phyloP scores from a whole-genome alignment of 2,329 filamentous ascomycete species.

The Sporothrix luriei region DNA sequence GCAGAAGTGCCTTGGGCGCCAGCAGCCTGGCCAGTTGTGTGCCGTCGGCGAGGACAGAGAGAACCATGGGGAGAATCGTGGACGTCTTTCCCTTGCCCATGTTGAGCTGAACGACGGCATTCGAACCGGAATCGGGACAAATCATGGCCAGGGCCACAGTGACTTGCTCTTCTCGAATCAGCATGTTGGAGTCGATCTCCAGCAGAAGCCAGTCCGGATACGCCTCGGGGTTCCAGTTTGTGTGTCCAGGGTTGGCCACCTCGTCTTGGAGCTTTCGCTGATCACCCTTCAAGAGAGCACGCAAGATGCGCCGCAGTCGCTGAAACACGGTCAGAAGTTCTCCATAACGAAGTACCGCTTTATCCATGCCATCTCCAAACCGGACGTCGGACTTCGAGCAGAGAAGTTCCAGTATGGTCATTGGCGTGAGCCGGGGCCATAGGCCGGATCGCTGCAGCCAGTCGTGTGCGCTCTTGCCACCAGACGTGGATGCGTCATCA shows the following conservation, averaged over 20 bases:
- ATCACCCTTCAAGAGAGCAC: constrained; percentile 39
- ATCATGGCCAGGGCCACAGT: constrained; percentile 65
- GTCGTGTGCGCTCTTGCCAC: not conserved
- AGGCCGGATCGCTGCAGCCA: constrained; percentile 51
- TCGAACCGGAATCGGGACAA: constrained; percentile 52
- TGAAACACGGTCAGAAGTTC: constrained; percentile 51
- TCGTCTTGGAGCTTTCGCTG: constrained; percentile 48
- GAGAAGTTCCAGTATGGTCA: constrained; percentile 53
- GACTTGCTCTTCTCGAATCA: constrained; percentile 64
- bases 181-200: constrained; percentile 65
- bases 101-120: constrained; percentile 66
- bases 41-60: constrained; percentile 50
- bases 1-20: constrained; percentile 58
- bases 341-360: constrained; percentile 49
- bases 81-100: constrained; percentile 68
- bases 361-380: constrained; percentile 46
- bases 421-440: constrained; percentile 51
- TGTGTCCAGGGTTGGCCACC: constrained; percentile 52
- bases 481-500: not conserved
- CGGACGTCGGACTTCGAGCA: constrained; percentile 40
- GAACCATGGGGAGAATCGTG: constrained; percentile 57
- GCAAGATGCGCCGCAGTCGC: constrained; percentile 48
- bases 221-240: constrained; percentile 58
- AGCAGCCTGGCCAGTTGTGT: constrained; percentile 55
- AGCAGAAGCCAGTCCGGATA: constrained; percentile 66